Conservation (phyloP, 2,329 filamentous ascomycete species). For the Daldinia eschscholtzii region DNA sequence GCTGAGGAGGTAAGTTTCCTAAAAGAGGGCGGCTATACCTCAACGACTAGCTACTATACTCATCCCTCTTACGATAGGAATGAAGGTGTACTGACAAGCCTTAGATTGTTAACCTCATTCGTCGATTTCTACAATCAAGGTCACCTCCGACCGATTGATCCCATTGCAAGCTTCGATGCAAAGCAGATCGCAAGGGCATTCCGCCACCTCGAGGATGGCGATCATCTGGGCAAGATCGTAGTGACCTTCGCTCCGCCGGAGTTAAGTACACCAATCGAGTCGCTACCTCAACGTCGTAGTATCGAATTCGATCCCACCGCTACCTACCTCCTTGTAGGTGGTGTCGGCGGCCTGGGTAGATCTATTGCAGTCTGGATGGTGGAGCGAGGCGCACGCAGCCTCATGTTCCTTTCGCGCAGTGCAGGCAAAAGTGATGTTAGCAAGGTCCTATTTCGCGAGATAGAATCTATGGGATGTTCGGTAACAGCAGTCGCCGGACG, state of each 20-base stretch:
- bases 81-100: background rate
- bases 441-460: conserved; percentile 39
- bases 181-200: conserved; percentile 53
- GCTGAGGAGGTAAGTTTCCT: conserved; percentile 20
- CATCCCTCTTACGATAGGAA: background rate
- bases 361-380: conserved; percentile 51
- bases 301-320: conserved; percentile 3
- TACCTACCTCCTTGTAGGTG: conserved; percentile 52
- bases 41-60: background rate
- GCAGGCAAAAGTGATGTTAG: conserved; percentile 36
- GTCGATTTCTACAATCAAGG: background rate
- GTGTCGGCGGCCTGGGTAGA: conserved; percentile 51
- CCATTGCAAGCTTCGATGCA: conserved; percentile 45
- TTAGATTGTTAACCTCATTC: background rate
- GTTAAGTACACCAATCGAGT: conserved; percentile 17
- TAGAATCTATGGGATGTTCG: conserved; percentile 33
- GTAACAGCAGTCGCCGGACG: conserved; percentile 30
- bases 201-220: conserved; percentile 55
- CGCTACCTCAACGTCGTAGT: background rate
- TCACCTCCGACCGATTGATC: conserved; percentile 7
- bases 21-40: conserved; percentile 17
- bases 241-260: conserved; percentile 44
- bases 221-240: conserved; percentile 60
- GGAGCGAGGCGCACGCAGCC: conserved; percentile 55
- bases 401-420: conserved; percentile 57